phyloP scores from a whole-genome alignment of 129 eudicot genomes.

The Pseudognaphalium luteoalbum region DNA sequence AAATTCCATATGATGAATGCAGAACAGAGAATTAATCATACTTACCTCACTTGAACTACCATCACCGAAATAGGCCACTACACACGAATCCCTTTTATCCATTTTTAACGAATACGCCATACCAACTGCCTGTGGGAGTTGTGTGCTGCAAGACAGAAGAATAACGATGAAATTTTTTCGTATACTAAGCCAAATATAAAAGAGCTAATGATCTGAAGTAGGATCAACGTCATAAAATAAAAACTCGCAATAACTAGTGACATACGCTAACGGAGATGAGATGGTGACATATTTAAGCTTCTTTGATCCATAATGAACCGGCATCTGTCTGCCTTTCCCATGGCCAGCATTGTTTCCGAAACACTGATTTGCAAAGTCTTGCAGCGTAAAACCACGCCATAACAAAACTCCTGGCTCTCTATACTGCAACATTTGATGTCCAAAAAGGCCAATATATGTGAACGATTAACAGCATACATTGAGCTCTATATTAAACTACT shows the following conservation, averaged over 20 bases:
- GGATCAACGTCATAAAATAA: no score
- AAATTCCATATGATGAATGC: background rate
- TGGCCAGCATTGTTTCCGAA: conserved; percentile 57
- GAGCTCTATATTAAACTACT: background rate
- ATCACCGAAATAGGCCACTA: conserved; percentile 72
- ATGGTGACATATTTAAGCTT: conserved; percentile 60
- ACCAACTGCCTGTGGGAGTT: conserved; percentile 90
- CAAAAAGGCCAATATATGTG: background rate
- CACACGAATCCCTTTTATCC: conserved; percentile 76
- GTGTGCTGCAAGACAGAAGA: conserved; percentile 47
- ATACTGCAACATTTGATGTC: conserved; percentile 43
- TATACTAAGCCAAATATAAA: no score
- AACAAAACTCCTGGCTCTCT: conserved; percentile 77
- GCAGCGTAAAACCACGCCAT: conserved; percentile 84
- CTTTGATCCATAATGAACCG: conserved; percentile 72
- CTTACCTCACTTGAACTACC: conserved; percentile 80
- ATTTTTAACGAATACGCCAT: conserved; percentile 81
- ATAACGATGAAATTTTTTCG: no score
- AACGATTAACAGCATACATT: background rate
- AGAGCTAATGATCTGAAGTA: no score
- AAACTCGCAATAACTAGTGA: background rate
- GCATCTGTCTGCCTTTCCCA: conserved; percentile 95
- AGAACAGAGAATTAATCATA: background rate
- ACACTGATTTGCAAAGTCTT: conserved; percentile 68
- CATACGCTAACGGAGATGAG: conserved; percentile 77